Evolutionary conservation across 108 stramenopile genomes (phyloP).

Genomic region (Discostella stelligeroides): DNA sequence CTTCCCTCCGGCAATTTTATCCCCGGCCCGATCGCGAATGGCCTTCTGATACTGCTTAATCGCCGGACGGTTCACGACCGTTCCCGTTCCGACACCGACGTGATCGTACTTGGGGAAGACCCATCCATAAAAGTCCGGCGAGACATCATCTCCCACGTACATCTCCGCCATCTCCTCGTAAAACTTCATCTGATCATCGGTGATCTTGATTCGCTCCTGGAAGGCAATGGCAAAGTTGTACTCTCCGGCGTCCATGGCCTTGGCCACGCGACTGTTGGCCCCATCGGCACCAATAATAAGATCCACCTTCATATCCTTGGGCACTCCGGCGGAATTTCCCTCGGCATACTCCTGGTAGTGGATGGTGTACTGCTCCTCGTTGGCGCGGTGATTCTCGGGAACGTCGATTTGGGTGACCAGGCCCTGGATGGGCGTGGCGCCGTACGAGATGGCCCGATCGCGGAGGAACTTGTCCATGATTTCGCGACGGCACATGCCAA

Average conservation of each 20-base stretch:
- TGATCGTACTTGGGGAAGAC: constrained; percentile 99
- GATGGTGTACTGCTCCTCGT: constrained; percentile 82
- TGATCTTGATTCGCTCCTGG: constrained; percentile 98
- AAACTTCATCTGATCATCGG: constrained; percentile 96
- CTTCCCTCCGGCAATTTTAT: constrained; percentile 97
- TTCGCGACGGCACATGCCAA: constrained; percentile 98
- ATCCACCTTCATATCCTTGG: constrained; percentile 89
- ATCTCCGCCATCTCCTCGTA: constrained; percentile 98
- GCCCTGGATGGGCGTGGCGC: constrained; percentile 91
- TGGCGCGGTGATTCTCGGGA: constrained; percentile 83
- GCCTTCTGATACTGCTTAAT: constrained; percentile 99
- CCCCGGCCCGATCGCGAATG: constrained; percentile 97
- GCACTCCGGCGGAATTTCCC: constrained; percentile 70
- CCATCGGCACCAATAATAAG: constrained; percentile 96
- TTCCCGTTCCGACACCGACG: constrained; percentile 98
- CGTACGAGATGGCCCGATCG: constrained; percentile 94
- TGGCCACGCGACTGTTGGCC: constrained; percentile 97
- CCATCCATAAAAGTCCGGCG: constrained; percentile 99
- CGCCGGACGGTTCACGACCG: constrained; percentile 97
- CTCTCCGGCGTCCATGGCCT: constrained; percentile 97
- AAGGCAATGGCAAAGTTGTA: constrained; percentile 99
- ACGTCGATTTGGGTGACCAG: constrained; percentile 94
- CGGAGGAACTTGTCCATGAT: constrained; percentile 96
- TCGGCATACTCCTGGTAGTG: constrained; percentile 84
- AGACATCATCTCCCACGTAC: constrained; percentile 99